Percentiles rank a stretch among this genome's conserved stretches.
phyloP scores from a whole-genome alignment of 2,329 filamentous ascomycete genomes.

The Emydomyces testavorans region DNA sequence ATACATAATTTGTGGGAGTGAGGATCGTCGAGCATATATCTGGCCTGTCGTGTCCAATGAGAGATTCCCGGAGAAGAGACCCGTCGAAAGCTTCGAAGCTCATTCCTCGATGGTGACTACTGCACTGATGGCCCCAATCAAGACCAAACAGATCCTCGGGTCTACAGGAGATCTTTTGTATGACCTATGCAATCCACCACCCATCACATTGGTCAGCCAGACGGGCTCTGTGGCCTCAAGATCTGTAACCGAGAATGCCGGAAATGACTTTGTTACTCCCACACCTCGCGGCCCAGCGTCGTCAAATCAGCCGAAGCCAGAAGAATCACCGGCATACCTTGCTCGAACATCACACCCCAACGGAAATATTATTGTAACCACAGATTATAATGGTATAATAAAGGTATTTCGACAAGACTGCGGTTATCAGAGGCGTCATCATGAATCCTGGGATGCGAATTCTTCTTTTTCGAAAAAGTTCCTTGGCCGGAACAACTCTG shows the following conservation, averaged over 20 bases:
- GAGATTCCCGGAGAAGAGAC: conserved; percentile 64
- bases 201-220: conserved; percentile 66
- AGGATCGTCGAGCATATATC: conserved; percentile 80
- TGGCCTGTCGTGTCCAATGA: conserved; percentile 60
- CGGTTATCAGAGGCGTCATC: conserved; percentile 64
- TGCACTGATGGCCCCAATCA: conserved; percentile 72
- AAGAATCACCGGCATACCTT: conserved; percentile 65
- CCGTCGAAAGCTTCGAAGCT: conserved; percentile 81
- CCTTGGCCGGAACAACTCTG: conserved; percentile 44
- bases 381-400: conserved; percentile 76
- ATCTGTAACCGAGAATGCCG: conserved; percentile 35
- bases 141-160: conserved; percentile 64
- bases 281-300: conserved; percentile 23
- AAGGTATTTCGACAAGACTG: conserved; percentile 96
- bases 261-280: conserved; percentile 14
- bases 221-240: conserved; percentile 51
- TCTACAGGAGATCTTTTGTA: conserved; percentile 86
- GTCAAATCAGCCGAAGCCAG: conserved; percentile 37
- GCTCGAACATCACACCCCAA: conserved; percentile 62
- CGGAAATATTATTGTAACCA: conserved; percentile 85
- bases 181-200: conserved; percentile 89
- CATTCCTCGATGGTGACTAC: conserved; percentile 80
- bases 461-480: conserved; percentile 65
- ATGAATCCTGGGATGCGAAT: conserved; percentile 65
- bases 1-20: conserved; percentile 85